A percentile compares a stretch with the other conserved stretches of the same genome.
Evolutionary conservation across 2,329 filamentous ascomycete species (phyloP).

Genomic region (Tetracladium maxilliforme): DNA sequence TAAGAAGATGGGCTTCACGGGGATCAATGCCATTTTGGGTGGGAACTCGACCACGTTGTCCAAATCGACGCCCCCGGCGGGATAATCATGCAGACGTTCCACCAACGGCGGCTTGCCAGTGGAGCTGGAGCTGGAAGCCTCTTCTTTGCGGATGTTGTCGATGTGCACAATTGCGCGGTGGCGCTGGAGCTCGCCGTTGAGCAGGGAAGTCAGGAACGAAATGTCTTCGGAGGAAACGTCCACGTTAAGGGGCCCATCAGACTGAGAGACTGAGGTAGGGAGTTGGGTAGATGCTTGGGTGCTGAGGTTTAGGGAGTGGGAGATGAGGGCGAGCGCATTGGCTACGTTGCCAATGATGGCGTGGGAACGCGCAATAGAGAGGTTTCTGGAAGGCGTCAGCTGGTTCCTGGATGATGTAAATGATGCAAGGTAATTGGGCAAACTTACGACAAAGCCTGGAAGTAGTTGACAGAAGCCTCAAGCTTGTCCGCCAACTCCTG

Average conservation of each 20-base stretch:
- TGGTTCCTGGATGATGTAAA: constrained; percentile 2
- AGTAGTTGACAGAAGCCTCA: constrained; percentile 68
- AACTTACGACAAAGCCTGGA: constrained; percentile 70
- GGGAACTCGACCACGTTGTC: constrained; percentile 76
- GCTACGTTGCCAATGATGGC: constrained; percentile 54
- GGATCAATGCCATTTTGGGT: constrained; percentile 66
- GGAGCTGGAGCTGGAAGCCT: constrained; percentile 20
- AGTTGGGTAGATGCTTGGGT: constrained; percentile 33
- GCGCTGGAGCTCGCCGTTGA: constrained; percentile 61
- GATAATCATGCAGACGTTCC: constrained; percentile 63
- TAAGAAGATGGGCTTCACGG: constrained; percentile 89
- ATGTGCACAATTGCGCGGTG: constrained; percentile 79
- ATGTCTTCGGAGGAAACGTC: constrained; percentile 46
- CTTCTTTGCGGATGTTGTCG: constrained; percentile 35
- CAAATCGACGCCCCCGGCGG: constrained; percentile 55
- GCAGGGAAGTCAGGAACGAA: constrained; percentile 40
- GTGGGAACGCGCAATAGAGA: constrained; percentile 78
- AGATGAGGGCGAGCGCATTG: constrained; percentile 76
- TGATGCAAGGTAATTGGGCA: not conserved
- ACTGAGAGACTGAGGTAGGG: constrained; percentile 19
- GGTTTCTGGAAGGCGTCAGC: constrained; percentile 35
- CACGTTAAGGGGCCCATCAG: constrained; percentile 45
- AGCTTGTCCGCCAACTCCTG: constrained; percentile 61
- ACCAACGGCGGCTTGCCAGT: constrained; percentile 46
- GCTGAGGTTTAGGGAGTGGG: constrained; percentile 52